A percentile compares a stretch with the other conserved stretches of the same genome.
These are phyloP conservation scores for Apocynum venetum DNA, from an alignment of 257 asterid species.

Conservation along the genomic window DNA sequence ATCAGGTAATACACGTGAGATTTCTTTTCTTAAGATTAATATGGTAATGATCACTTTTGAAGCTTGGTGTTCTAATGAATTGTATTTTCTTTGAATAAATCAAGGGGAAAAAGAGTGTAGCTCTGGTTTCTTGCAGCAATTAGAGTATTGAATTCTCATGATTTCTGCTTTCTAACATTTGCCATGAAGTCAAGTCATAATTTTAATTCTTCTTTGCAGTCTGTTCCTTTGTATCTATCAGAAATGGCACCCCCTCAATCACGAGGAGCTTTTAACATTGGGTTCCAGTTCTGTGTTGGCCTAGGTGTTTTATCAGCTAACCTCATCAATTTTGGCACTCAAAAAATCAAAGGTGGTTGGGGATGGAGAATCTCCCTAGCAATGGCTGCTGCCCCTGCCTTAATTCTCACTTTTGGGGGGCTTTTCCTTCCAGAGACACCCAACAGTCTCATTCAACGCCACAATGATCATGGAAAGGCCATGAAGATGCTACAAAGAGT, in stretches of 20 bases:
- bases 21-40: no score
- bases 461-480: conserved; percentile 33
- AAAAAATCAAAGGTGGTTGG: conserved; percentile 52
- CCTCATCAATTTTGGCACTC: conserved; percentile 40
- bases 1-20: conserved; percentile 36
- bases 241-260: conserved; percentile 54
- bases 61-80: no score
- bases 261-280: conserved; percentile 55
- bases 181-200: no score
- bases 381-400: conserved; percentile 35
- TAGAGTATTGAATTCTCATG: no score
- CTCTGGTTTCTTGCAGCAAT: no score
- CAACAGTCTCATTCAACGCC: conserved; percentile 40
- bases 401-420: conserved; percentile 30
- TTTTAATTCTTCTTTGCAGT: conserved; percentile 20
- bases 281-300: conserved; percentile 39
- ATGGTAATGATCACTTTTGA: no score
- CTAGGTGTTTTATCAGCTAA: conserved; percentile 44
- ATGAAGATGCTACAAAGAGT: conserved; percentile 27
- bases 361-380: conserved; percentile 63
- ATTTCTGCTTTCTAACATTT: no score
- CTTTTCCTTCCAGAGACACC: conserved; percentile 62
- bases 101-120: no score
- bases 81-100: no score
- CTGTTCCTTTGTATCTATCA: conserved; percentile 62